Percentiles rank a stretch among this genome's conserved stretches.
Conservation (phyloP, 192 early-diverging fungal genomes). For the Dispira simplex region DNA sequence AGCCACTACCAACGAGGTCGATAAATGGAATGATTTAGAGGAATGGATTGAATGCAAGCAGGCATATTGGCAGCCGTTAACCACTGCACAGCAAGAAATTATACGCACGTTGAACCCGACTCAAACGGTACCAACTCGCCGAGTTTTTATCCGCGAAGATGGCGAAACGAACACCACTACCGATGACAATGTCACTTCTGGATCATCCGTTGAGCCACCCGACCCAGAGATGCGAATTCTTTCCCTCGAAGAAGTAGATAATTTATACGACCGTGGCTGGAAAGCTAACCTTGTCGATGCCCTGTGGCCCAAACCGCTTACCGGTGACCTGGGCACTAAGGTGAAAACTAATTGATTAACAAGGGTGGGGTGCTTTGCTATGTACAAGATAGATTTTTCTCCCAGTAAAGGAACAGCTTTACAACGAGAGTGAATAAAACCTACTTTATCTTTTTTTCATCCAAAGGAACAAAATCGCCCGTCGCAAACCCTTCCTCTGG, state of each 20-base stretch:
- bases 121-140: not conserved
- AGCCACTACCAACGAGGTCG: not conserved
- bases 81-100: not conserved
- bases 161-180: not conserved
- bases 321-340: not conserved
- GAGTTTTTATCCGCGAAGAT: not conserved
- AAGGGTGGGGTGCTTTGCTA: too few relatives aligned
- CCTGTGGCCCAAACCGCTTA: not conserved
- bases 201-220: not conserved
- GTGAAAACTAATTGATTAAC: not conserved
- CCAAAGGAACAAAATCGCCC: not conserved
- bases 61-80: not conserved
- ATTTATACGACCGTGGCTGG: conserved; percentile 22
- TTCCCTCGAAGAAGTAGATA: conserved; percentile 21
- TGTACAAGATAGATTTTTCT: too few relatives aligned
- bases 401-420: too few relatives aligned
- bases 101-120: not conserved
- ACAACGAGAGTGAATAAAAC: not conserved
- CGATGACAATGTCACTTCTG: not conserved
- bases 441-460: not conserved
- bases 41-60: not conserved
- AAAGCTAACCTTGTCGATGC: conserved; percentile 17
- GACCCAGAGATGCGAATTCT: not conserved
- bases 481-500: not conserved
- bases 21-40: conserved; percentile 4